Base-by-base conservation (phyloP, 495 filamentous ascomycete genomes). In the Pseudevernia furfuracea region DNA sequence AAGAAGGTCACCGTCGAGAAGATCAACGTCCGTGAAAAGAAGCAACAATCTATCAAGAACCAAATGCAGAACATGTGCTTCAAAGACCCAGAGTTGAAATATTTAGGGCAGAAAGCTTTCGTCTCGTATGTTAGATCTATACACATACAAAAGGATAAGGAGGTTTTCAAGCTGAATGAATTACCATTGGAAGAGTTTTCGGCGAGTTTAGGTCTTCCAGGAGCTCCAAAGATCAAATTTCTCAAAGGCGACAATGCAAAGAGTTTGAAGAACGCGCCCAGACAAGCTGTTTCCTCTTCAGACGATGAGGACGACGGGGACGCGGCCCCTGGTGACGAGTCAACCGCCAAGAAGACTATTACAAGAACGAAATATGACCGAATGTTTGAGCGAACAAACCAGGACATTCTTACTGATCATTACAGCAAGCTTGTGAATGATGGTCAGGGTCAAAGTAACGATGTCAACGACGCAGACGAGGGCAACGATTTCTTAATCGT, bases 71-170 rank as follows among this genome's bases (percentile, higher is more conserved):
- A 87, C 61, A 87, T 96, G 85, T 93, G 90, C 71, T 97, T 97
- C 79, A 91, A 96, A 74, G 90, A 96, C 52, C 87, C 93, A 3
- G 90, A 95, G 69, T 76, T 97, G 60, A 97, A 97, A 68, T 97
- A 97, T 72, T 79, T 97, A 4, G 95, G 88, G 7, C 94, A 97
- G 70, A 97, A 97, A 71, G 92, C 94, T 0, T 99, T 99, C 66
- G 85, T 92, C 62, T 89, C 87, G 48, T 96, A 97, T 73, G 85
- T 86, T 21, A 84, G 86, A 53, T 92, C 90, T 11, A 75, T 97
- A 58, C 84, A 90, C 72, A 76, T 96, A 32, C 92, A 97, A 75
- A 92, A 89, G 69, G 92, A 99, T 70, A 96, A 93, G 75, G 89
- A 95, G 37, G 81, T 91, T 6, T 99, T 97, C 73, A 84, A 92